phyloP scores from a whole-genome alignment of 2,329 filamentous ascomycete genomes.

The Fusarium mangiferae region DNA sequence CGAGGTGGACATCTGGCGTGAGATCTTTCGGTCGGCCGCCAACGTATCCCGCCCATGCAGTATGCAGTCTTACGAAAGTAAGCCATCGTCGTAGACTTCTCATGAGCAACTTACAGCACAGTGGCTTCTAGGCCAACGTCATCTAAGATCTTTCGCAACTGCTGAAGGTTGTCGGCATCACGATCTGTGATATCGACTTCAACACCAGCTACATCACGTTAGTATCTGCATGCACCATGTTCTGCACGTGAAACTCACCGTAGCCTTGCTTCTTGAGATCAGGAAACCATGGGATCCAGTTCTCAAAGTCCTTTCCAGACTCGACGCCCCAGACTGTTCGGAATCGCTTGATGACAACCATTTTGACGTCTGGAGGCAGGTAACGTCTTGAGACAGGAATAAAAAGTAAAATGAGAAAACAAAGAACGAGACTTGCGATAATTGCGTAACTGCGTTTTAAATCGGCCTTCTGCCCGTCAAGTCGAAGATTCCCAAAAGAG shows the following conservation, averaged over 20 bases:
- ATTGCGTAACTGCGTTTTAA: not conserved
- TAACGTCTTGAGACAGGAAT: no score
- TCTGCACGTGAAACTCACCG: no score
- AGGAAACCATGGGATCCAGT: not conserved
- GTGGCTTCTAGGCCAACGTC: not conserved
- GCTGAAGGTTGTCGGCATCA: fast-evolving
- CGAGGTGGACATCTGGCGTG: fast-evolving
- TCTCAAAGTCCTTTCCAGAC: not conserved
- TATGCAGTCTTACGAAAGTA: fast-evolving
- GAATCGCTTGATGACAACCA: not conserved
- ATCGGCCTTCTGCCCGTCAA: not conserved
- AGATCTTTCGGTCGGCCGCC: not conserved
- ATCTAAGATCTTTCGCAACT: not conserved
- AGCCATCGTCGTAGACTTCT: fast-evolving
- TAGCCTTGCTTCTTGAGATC: not conserved
- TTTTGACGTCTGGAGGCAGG: no score
- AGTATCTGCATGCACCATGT: no score
- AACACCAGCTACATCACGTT: not conserved
- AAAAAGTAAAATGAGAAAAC: fast-evolving
- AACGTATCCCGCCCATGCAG: not conserved
- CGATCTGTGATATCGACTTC: not conserved
- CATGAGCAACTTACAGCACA: not conserved
- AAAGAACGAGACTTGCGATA: no score
- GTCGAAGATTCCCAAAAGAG: not conserved
- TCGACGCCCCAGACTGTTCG: not conserved